These are phyloP conservation scores for Nicotiana sylvestris DNA, from an alignment of 257 asterid species.

Conservation along the genomic window DNA sequence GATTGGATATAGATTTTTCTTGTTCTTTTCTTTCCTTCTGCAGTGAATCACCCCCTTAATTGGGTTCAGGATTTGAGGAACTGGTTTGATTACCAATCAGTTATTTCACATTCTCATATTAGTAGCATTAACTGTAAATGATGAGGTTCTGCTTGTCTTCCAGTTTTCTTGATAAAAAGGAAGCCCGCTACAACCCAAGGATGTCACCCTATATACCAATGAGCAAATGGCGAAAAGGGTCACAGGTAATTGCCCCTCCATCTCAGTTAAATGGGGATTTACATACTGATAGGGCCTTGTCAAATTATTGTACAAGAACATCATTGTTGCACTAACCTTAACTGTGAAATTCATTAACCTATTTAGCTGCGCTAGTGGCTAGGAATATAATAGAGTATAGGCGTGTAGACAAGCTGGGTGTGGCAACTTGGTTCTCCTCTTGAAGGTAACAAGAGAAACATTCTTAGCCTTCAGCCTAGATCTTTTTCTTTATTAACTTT, in stretches of 20 bases:
- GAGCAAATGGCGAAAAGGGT: slow-evolving; percentile 95
- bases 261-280: not conserved
- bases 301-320: not conserved
- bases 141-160: slow-evolving; percentile 15
- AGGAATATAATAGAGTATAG: not conserved
- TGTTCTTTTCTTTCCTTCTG: not conserved
- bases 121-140: not conserved
- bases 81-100: not conserved
- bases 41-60: not conserved
- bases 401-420: not conserved
- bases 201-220: slow-evolving; percentile 84
- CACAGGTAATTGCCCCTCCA: slow-evolving; percentile 53
- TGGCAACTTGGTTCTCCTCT: not conserved
- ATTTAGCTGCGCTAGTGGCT: not conserved
- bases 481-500: no score
- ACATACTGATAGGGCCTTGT: not conserved
- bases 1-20: not conserved
- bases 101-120: not conserved
- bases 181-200: slow-evolving; percentile 73
- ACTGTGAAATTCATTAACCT: not conserved
- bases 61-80: not conserved
- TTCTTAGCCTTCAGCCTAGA: no score
- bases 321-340: not conserved
- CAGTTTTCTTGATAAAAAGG: slow-evolving; percentile 82
- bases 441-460: no score